Evolutionary conservation across 352 stramenopile species (phyloP), one percentile per base, ranked within the genome.

Genomic region (Phytophthora europaea): DNA sequence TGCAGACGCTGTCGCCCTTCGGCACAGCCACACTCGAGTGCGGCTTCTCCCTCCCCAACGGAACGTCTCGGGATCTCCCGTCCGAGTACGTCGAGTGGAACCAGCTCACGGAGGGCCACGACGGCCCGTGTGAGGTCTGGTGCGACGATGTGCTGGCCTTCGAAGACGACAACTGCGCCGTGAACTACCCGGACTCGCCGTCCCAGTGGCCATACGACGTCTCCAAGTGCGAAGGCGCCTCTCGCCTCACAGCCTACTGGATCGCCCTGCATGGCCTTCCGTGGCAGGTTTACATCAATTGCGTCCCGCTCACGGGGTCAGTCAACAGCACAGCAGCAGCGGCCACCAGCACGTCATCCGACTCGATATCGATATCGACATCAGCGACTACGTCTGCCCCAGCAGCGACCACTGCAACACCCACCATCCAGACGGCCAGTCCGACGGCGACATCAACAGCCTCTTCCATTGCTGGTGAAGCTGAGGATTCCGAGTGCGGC

Each of bases 91-190:
- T 78, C 40, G 66, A 75, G 58, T 82, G 72, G 67, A 70, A 61
- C 9, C 38, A 70, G 18, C 64, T 76, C 22, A 76, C 70, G 1
- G 55, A 67, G 40, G 43, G 43, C 50, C 79, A 85, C 56, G 66
- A 87, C 12, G 81, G 79, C n/a, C 81, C 81, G n/a, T 88, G 81
- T 36, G 76, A 88, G 60, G 67, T 88, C 51, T 85, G 74, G 68
- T 88, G 79, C 62, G 79, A 88, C 70, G 76, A 79, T 50, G 65
- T 56, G 16, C 62, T 73, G 23, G 78, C 70, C 0, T 83, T 79
- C 23, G 57, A 84, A 31, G 75, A 86, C 65, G 75, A 78, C n/a
- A 82, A 88, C 58, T 86, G 81, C 33, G 65, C 72, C 2, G 66
- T 74, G 0, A 73, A 82, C 52, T 80, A 82, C 66, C 61, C 63